Evolutionary conservation across 257 asterid genomes (phyloP).

Genomic region (Capsicum chinense): DNA sequence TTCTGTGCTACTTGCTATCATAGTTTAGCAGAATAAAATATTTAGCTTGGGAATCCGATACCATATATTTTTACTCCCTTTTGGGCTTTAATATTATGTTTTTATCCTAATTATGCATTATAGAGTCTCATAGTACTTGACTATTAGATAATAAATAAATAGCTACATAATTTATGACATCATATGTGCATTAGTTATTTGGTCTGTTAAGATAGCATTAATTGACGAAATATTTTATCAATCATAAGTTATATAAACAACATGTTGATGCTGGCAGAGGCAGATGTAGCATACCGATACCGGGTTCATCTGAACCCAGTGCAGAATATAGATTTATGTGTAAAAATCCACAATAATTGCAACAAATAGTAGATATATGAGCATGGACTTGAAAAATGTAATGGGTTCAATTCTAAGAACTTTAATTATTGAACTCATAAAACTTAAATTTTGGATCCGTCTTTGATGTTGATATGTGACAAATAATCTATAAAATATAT

Average conservation of each 20-base stretch:
- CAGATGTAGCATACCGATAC: background rate
- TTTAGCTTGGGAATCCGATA: background rate
- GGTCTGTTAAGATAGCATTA: background rate
- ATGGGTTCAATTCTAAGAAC: background rate
- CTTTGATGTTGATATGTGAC: background rate
- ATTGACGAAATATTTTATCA: background rate
- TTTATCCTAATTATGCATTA: background rate
- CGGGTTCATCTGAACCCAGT: too few species aligned
- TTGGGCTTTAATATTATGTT: background rate
- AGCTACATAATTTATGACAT: background rate
- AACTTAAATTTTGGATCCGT: background rate
- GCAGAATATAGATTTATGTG: background rate
- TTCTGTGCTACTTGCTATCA: background rate
- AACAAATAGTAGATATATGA: background rate
- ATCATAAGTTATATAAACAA: background rate
- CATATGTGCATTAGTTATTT: constrained; percentile 7
- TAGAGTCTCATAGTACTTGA: constrained; percentile 13
- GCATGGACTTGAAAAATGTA: too few species aligned
- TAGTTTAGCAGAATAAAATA: background rate
- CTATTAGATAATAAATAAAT: background rate
- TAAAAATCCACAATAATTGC: background rate
- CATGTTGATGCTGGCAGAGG: constrained; percentile 17
- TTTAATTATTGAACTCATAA: background rate
- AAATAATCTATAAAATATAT: background rate
- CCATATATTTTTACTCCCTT: background rate